Conservation (phyloP, 257 asterid species). For the Phtheirospermum japonicum region DNA sequence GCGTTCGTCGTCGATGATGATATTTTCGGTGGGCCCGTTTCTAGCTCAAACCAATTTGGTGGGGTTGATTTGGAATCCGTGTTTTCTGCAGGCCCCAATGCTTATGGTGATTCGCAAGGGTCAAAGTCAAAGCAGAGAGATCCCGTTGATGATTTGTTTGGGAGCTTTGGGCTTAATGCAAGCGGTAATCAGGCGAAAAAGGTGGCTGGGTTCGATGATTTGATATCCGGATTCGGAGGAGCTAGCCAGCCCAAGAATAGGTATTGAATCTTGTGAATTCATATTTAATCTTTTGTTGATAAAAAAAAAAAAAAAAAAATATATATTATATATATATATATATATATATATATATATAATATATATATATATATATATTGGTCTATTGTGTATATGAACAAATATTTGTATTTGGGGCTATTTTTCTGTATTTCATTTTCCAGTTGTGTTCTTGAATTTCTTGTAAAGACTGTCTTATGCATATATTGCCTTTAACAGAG, state of each 20-base stretch:
- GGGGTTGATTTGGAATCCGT: conserved; percentile 56
- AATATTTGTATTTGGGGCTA: not conserved
- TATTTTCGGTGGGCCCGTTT: conserved; percentile 47
- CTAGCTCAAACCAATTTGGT: conserved; percentile 39
- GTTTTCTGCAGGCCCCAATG: conserved; percentile 34
- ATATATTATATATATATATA: no score
- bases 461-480: not conserved
- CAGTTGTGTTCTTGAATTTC: not conserved
- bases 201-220: conserved; percentile 42
- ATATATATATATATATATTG: no score
- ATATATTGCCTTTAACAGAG: conserved; percentile 34
- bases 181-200: conserved; percentile 34
- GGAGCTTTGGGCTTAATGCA: conserved; percentile 40
- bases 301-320: no score
- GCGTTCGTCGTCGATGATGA: conserved; percentile 38
- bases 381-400: not conserved
- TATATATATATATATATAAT: no score
- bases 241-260: conserved; percentile 35
- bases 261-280: conserved; percentile 23
- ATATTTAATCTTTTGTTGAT: not conserved
- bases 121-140: conserved; percentile 32
- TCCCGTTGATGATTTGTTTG: conserved; percentile 54
- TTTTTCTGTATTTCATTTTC: conserved; percentile 3
- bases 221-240: conserved; percentile 56
- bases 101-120: conserved; percentile 43